A percentile compares a stretch with the other conserved stretches of the same genome.
phyloP scores from a whole-genome alignment of 2,329 filamentous ascomycete genomes.

The Dendrostoma leiphaemia region DNA sequence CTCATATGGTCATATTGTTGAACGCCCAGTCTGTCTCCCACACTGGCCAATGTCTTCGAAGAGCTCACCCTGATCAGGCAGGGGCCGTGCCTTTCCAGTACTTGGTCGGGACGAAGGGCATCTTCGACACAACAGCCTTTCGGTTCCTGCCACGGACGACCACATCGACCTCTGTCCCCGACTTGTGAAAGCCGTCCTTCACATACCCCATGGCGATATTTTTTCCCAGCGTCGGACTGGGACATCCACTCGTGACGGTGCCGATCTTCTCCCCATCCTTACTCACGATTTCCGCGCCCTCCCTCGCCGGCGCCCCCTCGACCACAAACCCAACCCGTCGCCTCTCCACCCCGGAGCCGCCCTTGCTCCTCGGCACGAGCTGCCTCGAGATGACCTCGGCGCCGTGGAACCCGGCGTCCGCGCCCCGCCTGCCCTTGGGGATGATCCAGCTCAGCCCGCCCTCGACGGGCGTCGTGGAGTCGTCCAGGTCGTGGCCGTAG shows the following conservation, averaged over 20 bases:
- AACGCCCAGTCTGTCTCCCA: not conserved
- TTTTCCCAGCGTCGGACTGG: conserved; percentile 79
- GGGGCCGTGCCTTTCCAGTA: conserved; percentile 57
- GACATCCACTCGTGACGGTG: conserved; percentile 82
- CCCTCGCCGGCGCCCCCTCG: conserved; percentile 83
- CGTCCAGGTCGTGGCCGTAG: conserved; percentile 97
- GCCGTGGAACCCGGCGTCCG: conserved; percentile 76
- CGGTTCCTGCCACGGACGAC: conserved; percentile 74
- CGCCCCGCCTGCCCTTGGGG: conserved; percentile 69
- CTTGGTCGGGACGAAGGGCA: conserved; percentile 83
- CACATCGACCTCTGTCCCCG: conserved; percentile 77
- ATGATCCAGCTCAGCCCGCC: conserved; percentile 73
- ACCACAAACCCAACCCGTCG: conserved; percentile 80
- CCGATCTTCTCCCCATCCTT: conserved; percentile 68
- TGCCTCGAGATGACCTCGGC: conserved; percentile 75
- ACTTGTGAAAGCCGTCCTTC: conserved; percentile 77
- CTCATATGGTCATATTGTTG: not conserved
- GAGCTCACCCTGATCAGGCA: conserved; percentile 8
- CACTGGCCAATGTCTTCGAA: too few species aligned
- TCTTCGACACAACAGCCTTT: conserved; percentile 75
- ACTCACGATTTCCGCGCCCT: conserved; percentile 77
- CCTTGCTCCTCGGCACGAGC: conserved; percentile 70
- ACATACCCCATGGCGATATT: conserved; percentile 98
- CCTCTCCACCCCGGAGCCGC: conserved; percentile 65
- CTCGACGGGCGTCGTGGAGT: conserved; percentile 62